Conservation (phyloP, 2,329 filamentous ascomycete genomes). For the Phaeosphaeria sp. region DNA sequence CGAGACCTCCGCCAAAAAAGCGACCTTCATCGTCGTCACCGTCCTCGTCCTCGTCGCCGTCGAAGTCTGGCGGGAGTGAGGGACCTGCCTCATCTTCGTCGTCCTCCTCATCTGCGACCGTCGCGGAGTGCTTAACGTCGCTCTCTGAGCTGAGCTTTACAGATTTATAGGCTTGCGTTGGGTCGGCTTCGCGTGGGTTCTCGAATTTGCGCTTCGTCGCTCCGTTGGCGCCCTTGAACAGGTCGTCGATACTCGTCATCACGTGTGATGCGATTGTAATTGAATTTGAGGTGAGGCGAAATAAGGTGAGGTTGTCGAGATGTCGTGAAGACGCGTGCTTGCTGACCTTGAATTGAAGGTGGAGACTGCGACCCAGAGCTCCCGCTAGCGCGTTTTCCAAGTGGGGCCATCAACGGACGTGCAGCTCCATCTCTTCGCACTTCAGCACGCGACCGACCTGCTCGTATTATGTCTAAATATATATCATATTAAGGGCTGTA, state of each 20-base stretch:
- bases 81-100: constrained; percentile 59
- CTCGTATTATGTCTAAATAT: too few relatives aligned
- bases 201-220: constrained; percentile 67
- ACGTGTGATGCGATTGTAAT: neutral
- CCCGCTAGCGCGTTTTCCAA: neutral
- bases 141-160: constrained; percentile 60
- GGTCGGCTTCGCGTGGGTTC: constrained; percentile 59
- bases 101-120: constrained; percentile 57
- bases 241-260: constrained; percentile 68
- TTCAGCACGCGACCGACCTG: neutral
- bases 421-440: neutral
- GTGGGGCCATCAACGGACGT: neutral
- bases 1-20: constrained; percentile 94
- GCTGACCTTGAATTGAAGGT: neutral
- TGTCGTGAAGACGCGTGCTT: neutral
- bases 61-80: constrained; percentile 62
- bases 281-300: neutral
- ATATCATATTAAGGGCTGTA: too few relatives aligned
- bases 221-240: constrained; percentile 65
- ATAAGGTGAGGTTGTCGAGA: neutral
- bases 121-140: constrained; percentile 58
- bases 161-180: constrained; percentile 67
- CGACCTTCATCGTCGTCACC: constrained; percentile 84
- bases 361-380: neutral
- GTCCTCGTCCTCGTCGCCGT: constrained; percentile 61